A percentile compares a stretch with the other conserved stretches of the same genome.
Evolutionary conservation across 257 asterid species (phyloP).

Genomic region (Coffea canephora): DNA sequence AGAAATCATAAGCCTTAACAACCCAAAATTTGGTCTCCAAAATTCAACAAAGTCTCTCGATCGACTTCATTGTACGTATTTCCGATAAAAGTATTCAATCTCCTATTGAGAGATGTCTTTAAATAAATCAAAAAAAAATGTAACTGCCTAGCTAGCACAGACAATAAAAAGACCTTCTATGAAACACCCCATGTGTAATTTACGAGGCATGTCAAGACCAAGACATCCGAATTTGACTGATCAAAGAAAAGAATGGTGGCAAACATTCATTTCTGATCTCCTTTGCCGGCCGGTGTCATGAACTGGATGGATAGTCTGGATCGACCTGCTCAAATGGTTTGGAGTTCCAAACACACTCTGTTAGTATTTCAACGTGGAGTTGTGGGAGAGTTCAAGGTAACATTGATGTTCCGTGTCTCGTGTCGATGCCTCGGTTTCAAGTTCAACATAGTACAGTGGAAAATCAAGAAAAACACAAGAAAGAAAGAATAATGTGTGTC

Average conservation of each 20-base stretch:
- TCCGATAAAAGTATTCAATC: too few relatives aligned
- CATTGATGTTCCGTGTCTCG: neutral
- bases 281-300: neutral
- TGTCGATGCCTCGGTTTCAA: neutral
- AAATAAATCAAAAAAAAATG: neutral
- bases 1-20: too few relatives aligned
- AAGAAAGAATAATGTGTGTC: neutral
- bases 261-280: conserved; percentile 6
- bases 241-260: conserved; percentile 13
- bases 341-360: neutral
- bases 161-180: neutral
- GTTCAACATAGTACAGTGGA: neutral
- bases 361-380: neutral
- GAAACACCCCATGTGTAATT: conserved; percentile 24
- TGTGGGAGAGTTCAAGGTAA: neutral
- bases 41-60: too few relatives aligned
- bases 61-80: too few relatives aligned
- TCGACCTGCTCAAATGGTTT: neutral
- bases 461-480: neutral
- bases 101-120: neutral
- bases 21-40: too few relatives aligned
- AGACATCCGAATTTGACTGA: conserved; percentile 14
- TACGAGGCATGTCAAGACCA: conserved; percentile 14
- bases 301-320: neutral
- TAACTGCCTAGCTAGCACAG: conserved; percentile 3